Conservation (phyloP, 202 grass and related monocot species). For the Sporobolus alterniflorus region DNA sequence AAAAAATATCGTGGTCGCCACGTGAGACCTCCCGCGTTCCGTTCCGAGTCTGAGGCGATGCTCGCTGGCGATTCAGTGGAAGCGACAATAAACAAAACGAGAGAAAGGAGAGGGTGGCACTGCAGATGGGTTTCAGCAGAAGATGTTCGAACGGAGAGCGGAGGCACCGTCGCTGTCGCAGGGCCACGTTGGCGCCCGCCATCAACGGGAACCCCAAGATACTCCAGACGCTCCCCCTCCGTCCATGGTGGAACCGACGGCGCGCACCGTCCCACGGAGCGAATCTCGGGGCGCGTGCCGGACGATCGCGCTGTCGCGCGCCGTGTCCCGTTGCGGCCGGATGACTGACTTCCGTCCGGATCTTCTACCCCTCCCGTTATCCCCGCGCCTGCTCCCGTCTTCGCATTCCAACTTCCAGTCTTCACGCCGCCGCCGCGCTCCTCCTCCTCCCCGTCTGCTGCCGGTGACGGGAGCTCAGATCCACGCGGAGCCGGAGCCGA, state of each 20-base stretch:
- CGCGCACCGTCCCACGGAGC: rapidly evolving
- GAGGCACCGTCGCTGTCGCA: neutral
- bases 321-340: neutral
- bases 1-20: neutral
- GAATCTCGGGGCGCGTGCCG: slow-evolving; percentile 18
- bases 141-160: neutral
- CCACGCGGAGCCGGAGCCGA: neutral
- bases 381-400: neutral
- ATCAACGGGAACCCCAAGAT: neutral
- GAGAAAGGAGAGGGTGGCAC: too few relatives aligned
- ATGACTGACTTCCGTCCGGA: slow-evolving; percentile 39
- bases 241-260: neutral
- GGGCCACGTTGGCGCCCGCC: slow-evolving; percentile 24
- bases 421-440: neutral
- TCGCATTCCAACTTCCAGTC: neutral
- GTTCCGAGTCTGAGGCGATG: neutral
- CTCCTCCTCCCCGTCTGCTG: neutral
- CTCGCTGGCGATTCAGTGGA: neutral
- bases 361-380: slow-evolving; percentile 18
- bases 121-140: neutral
- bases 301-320: neutral
- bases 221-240: neutral
- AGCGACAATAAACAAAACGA: neutral
- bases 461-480: neutral
- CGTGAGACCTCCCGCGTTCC: neutral